A percentile compares a stretch with the other conserved stretches of the same genome.
Evolutionary conservation across 305 asterid genomes (phyloP).

Genomic region (Coffea humblotiana): DNA sequence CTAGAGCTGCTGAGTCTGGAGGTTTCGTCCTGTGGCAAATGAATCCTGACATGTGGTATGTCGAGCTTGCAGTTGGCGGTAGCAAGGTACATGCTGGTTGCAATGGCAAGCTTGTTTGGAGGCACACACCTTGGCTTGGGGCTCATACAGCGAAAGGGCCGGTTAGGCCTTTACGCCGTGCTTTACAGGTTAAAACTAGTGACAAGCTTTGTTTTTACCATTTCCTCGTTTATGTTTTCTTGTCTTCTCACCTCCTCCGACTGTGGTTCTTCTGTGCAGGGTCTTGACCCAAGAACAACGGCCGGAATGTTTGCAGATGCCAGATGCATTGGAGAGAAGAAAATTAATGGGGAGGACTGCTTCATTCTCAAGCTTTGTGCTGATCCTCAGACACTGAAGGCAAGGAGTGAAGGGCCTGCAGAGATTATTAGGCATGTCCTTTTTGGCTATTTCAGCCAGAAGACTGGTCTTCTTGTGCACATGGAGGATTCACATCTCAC

Average conservation of each 20-base stretch:
- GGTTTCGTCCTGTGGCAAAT: constrained; percentile 92
- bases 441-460: constrained; percentile 91
- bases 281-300: constrained; percentile 78
- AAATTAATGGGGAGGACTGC: constrained; percentile 74
- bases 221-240: not conserved
- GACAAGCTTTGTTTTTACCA: not conserved
- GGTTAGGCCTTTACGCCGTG: constrained; percentile 77
- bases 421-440: constrained; percentile 80
- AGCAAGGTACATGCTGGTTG: constrained; percentile 93
- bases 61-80: constrained; percentile 88
- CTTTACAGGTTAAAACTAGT: constrained; percentile 62
- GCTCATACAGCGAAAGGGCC: constrained; percentile 87
- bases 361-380: constrained; percentile 79
- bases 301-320: constrained; percentile 76
- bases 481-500: constrained; percentile 94
- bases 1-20: constrained; percentile 73
- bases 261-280: constrained; percentile 40
- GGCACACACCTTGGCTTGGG: constrained; percentile 94
- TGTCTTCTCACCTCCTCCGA: not conserved
- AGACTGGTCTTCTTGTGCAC: constrained; percentile 77
- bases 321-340: constrained; percentile 83
- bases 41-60: constrained; percentile 91
- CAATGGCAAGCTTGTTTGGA: constrained; percentile 84
- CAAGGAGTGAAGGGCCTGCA: constrained; percentile 86
- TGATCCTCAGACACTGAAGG: constrained; percentile 68